phyloP scores from a whole-genome alignment of 345 rosid genomes.

The Euphorbia pulcherrima region DNA sequence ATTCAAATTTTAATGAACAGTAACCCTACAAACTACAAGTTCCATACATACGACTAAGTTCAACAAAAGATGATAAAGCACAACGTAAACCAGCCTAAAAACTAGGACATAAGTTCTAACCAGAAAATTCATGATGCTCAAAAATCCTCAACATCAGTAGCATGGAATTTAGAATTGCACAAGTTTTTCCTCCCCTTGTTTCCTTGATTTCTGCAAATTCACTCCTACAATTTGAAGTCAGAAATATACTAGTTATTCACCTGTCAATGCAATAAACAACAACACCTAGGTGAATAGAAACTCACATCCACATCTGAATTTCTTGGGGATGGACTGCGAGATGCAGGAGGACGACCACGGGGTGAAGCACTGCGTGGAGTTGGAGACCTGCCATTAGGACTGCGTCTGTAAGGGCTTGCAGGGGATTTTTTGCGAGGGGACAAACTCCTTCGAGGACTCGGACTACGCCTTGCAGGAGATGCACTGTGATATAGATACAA shows the following conservation, averaged over 20 bases:
- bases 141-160: constrained; percentile 21
- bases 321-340: constrained; percentile 34
- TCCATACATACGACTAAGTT: constrained; percentile 20
- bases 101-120: constrained; percentile 25
- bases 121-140: constrained; percentile 27
- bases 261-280: neutral
- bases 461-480: constrained; percentile 41
- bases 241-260: constrained; percentile 11
- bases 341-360: constrained; percentile 30
- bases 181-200: constrained; percentile 16
- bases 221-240: constrained; percentile 46
- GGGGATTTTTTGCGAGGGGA: constrained; percentile 36
- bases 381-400: constrained; percentile 28
- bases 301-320: constrained; percentile 31
- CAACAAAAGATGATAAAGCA: constrained; percentile 30
- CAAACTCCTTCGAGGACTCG: constrained; percentile 35
- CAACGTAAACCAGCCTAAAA: constrained; percentile 30
- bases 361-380: constrained; percentile 38
- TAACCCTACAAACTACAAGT: constrained; percentile 18
- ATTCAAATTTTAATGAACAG: constrained; percentile 8
- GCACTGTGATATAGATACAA: constrained; percentile 21
- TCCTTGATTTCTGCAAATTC: constrained; percentile 21
- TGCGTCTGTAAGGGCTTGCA: constrained; percentile 38
- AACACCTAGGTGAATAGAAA: neutral
- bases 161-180: constrained; percentile 28